Evolutionary conservation across 345 rosid species (phyloP), one percentile per base, ranked within the genome.

Genomic region (Aurinia saxatilis): DNA sequence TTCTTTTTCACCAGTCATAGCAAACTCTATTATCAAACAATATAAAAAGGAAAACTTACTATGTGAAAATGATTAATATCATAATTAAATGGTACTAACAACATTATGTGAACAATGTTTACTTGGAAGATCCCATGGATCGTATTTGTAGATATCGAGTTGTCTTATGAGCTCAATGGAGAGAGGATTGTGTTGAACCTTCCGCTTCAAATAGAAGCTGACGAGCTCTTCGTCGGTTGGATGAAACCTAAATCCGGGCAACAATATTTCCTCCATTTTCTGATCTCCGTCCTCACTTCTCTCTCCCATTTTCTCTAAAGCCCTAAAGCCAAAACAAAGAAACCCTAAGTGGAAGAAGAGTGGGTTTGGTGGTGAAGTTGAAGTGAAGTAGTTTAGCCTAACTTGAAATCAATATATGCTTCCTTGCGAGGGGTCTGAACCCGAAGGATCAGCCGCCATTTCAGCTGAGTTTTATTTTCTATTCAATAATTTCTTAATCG

Each of bases 41-140:
- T n/a, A n/a, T n/a, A n/a, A n/a, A n/a, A n/a, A n/a, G n/a, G n/a
- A n/a, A n/a, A n/a, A n/a, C n/a, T n/a, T n/a, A n/a, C n/a, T n/a
- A n/a, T n/a, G n/a, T n/a, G n/a, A n/a, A n/a, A n/a, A n/a, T n/a
- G n/a, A n/a, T n/a, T n/a, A n/a, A n/a, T n/a, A n/a, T n/a, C n/a
- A n/a, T n/a, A n/a, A n/a, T n/a, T n/a, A n/a, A n/a, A n/a, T n/a
- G n/a, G n/a, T n/a, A n/a, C n/a, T n/a, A n/a, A n/a, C n/a, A n/a
- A n/a, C n/a, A n/a, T n/a, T n/a, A n/a, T n/a, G n/a, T n/a, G n/a
- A n/a, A 21, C 2, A 17, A 27, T 50, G 42, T 60, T 71, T 82
- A 87, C 97, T 85, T 66, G 97, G 93, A 66, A 90, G 95, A 77
- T 90, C 93, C 97, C 97, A 87, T 16, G 97, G 97, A 53, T 90